phyloP scores from a whole-genome alignment of 495 filamentous ascomycete genomes.

The Tuber aestivum region DNA sequence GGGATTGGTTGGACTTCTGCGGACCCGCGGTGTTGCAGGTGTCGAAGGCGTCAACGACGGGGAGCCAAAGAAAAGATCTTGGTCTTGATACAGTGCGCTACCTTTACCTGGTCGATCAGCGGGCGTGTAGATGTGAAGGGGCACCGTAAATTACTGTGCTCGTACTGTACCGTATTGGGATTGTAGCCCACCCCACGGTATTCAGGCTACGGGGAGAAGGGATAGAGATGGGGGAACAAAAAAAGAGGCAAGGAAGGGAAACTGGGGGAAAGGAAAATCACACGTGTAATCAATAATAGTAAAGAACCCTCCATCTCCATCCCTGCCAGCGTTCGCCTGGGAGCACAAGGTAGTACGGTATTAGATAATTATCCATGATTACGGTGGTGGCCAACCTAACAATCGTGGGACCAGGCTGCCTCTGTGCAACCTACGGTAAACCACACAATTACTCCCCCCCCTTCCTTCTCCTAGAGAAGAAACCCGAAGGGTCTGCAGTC shows the following conservation, averaged over 20 bases:
- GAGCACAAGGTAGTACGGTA: not conserved
- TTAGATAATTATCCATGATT: not conserved
- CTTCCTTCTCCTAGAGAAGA: too few species aligned
- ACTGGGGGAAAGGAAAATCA: not conserved
- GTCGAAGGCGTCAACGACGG: slow-evolving; percentile 1
- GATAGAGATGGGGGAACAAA: too few species aligned
- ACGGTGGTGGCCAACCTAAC: not conserved
- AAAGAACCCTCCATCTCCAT: not conserved
- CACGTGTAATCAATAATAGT: too few species aligned
- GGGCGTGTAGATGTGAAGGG: not conserved
- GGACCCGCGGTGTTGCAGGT: not conserved
- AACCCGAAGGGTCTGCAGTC: too few species aligned
- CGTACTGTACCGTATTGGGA: not conserved
- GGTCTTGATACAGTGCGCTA: not conserved
- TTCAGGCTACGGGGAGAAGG: not conserved
- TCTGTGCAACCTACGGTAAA: not conserved
- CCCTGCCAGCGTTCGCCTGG: not conserved
- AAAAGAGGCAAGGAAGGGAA: not conserved
- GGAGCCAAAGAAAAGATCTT: not conserved
- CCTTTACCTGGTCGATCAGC: not conserved
- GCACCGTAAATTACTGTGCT: too few species aligned
- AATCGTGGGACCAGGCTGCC: not conserved
- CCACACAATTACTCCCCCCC: not conserved
- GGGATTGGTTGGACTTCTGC: not conserved
- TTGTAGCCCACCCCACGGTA: not conserved